phyloP scores from a whole-genome alignment of 345 rosid species.

The Citrus sinensis region DVS_A1.0 CM039168.1:26795001-26795500 shows the following conservation, averaged over 20 bases:
- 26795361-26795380: too few species aligned
- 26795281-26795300: background rate
- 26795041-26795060: too few species aligned
- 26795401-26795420: background rate
- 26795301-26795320: too few species aligned
- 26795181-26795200: background rate
- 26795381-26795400: background rate
- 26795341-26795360: too few species aligned
- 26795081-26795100: background rate
- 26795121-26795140: background rate
- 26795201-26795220: slow-evolving; percentile 3
- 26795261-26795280: background rate
- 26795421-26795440: background rate
- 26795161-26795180: background rate
- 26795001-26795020: too few species aligned
- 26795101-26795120: too few species aligned
- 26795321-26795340: too few species aligned
- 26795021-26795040: too few species aligned
- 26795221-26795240: slow-evolving; percentile 19
- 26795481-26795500: too few species aligned
- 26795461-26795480: background rate
- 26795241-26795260: background rate
- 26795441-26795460: background rate
- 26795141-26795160: background rate
- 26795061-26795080: too few species aligned